Conservation (phyloP, 1,284 basidiomycete genomes). For the Malassezia arunalokei region DNA sequence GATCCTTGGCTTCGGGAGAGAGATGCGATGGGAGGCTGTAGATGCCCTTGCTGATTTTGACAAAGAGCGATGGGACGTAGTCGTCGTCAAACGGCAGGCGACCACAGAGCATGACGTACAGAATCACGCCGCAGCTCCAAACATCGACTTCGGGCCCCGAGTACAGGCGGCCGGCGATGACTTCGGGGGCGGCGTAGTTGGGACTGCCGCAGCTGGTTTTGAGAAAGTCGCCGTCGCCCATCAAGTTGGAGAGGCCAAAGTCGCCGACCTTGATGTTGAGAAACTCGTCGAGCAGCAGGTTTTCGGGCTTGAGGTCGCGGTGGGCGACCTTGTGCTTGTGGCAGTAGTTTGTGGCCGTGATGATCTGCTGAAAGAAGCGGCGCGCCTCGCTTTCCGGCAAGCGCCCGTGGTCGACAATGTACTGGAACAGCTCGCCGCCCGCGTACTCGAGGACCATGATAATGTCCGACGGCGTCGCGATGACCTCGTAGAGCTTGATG, state of each 20-base stretch:
- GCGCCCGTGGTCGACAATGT: conserved; percentile 42
- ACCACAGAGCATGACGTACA: conserved; percentile 45
- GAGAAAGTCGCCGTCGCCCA: conserved; percentile 45
- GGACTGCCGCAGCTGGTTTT: conserved; percentile 45
- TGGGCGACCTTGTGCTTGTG: conserved; percentile 45
- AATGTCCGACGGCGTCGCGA: conserved; percentile 43
- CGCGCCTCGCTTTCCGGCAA: conserved; percentile 42
- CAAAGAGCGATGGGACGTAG: conserved; percentile 45
- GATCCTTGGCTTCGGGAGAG: conserved; percentile 35
- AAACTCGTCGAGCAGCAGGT: conserved; percentile 41
- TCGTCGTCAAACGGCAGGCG: conserved; percentile 45
- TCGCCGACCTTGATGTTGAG: conserved; percentile 46
- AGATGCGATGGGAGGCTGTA: conserved; percentile 40
- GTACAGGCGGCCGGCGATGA: conserved; percentile 42
- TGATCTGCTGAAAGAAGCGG: conserved; percentile 45
- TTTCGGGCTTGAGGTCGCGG: conserved; percentile 44
- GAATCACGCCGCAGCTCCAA: conserved; percentile 45
- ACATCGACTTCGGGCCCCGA: conserved; percentile 46
- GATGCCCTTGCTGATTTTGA: conserved; percentile 44
- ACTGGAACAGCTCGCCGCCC: conserved; percentile 44
- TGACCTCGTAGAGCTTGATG: conserved; percentile 46
- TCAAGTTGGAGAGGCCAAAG: conserved; percentile 45
- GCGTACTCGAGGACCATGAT: conserved; percentile 47
- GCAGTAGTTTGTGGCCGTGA: conserved; percentile 43
- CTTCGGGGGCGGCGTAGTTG: conserved; percentile 45